Conservation (phyloP, 2,329 filamentous ascomycete genomes). For the Aspergillus sp. region DNA sequence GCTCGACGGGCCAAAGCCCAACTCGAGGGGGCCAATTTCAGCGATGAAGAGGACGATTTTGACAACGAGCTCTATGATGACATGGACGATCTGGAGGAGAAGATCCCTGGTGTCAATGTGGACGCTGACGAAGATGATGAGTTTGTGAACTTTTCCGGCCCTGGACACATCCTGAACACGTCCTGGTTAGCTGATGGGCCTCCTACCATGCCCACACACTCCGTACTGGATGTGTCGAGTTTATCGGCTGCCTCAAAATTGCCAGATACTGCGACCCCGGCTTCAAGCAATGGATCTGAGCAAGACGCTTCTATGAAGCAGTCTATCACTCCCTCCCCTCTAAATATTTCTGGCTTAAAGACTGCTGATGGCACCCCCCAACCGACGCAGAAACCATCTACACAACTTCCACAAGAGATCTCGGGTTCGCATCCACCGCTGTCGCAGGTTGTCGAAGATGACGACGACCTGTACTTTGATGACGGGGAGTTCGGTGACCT, state of each 20-base stretch:
- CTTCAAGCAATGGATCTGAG: neutral
- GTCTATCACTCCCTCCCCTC: neutral
- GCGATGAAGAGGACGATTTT: conserved; percentile 44
- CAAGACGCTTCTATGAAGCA: neutral
- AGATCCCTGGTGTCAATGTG: conserved; percentile 48
- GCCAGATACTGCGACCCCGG: neutral
- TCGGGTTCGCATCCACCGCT: neutral
- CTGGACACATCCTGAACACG: conserved; percentile 23
- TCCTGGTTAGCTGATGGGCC: conserved; percentile 34
- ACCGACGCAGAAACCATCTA: neutral
- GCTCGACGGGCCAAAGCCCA: conserved; percentile 33
- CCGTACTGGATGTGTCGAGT: conserved; percentile 16
- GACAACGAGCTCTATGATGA: conserved; percentile 45
- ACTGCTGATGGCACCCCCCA: neutral
- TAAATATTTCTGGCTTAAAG: neutral
- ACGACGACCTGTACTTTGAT: conserved; percentile 47
- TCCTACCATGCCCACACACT: conserved; percentile 32
- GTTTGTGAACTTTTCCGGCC: conserved; percentile 26
- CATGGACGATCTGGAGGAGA: conserved; percentile 46
- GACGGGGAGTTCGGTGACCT: conserved; percentile 46
- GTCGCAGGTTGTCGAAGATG: conserved; percentile 13
- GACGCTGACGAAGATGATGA: conserved; percentile 44
- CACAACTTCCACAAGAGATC: neutral
- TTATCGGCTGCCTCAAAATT: neutral
- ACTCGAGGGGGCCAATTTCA: conserved; percentile 30